Percentiles rank a stretch among this genome's conserved stretches.
Evolutionary conservation across 495 filamentous ascomycete species (phyloP).

Genomic region (Emericellopsis terricola): DNA sequence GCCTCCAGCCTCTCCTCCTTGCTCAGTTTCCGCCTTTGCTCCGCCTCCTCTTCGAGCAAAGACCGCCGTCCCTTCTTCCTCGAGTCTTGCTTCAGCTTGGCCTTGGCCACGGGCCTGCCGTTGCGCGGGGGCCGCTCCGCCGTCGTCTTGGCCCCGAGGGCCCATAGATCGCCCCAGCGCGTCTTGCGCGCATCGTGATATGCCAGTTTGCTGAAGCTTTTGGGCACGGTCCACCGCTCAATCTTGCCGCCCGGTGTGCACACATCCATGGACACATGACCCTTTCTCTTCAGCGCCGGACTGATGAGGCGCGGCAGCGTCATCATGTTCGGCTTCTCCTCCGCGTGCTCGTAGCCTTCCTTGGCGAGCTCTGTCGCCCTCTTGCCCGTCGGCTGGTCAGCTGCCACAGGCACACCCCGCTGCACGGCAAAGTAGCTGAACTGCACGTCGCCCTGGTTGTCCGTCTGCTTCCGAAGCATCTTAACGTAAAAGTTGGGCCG

Average conservation of each 20-base stretch:
- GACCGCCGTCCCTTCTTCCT: conserved; percentile 8
- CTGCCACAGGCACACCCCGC: conserved; percentile 33
- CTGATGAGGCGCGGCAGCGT: conserved; percentile 63
- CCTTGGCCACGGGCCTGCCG: conserved; percentile 20
- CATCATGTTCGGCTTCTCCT: conserved; percentile 31
- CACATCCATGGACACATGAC: conserved; percentile 76
- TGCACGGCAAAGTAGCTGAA: conserved; percentile 85
- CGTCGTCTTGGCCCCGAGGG: conserved; percentile 80
- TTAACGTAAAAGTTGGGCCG: conserved; percentile 68
- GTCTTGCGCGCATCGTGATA: conserved; percentile 86
- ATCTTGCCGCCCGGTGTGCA: conserved; percentile 74
- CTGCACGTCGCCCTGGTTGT: conserved; percentile 77
- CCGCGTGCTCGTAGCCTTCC: conserved; percentile 18
- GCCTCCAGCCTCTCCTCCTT: conserved; percentile 15
- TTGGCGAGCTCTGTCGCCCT: conserved; percentile 17
- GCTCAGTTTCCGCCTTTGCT: conserved; percentile 11
- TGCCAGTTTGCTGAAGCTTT: conserved; percentile 57
- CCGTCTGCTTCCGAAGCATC: conserved; percentile 44
- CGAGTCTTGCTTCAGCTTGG: conserved; percentile 3
- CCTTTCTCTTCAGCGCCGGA: conserved; percentile 66
- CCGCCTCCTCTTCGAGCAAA: conserved; percentile 7
- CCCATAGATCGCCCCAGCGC: conserved; percentile 89
- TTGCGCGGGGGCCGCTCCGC: conserved; percentile 40
- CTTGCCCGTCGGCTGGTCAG: conserved; percentile 26
- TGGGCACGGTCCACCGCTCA: conserved; percentile 89